Percentiles rank a stretch among this genome's conserved stretches.
phyloP scores from a whole-genome alignment of 306 rosid species.

The Cyclanthera cordifolia region DNA sequence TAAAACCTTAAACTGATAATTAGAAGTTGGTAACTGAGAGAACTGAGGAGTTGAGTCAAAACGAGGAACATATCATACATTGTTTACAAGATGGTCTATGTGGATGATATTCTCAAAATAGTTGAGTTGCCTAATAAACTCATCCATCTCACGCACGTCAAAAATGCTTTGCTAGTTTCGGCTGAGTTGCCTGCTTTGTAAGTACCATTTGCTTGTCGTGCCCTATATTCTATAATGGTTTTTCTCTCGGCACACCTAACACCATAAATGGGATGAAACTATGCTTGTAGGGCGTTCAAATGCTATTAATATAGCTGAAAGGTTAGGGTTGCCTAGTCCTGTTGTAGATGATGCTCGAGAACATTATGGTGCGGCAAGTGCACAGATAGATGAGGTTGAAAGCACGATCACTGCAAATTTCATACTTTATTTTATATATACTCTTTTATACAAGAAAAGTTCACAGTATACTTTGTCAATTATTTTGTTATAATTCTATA shows the following conservation, averaged over 20 bases:
- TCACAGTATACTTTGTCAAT: not conserved
- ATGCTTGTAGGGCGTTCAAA: slow-evolving; percentile 67
- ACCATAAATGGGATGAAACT: slow-evolving; percentile 2
- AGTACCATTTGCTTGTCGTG: not conserved
- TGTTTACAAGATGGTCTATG: no score
- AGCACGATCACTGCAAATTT: not conserved
- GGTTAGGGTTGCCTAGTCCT: slow-evolving; percentile 59
- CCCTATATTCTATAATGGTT: not conserved
- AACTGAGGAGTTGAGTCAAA: no score
- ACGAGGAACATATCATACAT: no score
- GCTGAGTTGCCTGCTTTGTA: not conserved
- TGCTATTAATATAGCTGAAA: slow-evolving; percentile 84
- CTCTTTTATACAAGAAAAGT: not conserved
- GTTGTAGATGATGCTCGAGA: slow-evolving; percentile 63
- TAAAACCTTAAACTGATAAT: no score
- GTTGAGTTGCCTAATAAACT: no score
- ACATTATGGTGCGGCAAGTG: slow-evolving; percentile 79
- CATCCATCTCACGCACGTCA: not conserved
- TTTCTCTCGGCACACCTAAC: not conserved
- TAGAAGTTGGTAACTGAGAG: no score
- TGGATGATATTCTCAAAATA: no score
- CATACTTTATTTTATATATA: not conserved
- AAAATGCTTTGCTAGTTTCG: not conserved
- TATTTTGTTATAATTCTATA: not conserved
- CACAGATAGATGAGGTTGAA: slow-evolving; percentile 86